Conservation (phyloP, 768 basidiomycete genomes). For the Steccherinum ochraceum region DNA sequence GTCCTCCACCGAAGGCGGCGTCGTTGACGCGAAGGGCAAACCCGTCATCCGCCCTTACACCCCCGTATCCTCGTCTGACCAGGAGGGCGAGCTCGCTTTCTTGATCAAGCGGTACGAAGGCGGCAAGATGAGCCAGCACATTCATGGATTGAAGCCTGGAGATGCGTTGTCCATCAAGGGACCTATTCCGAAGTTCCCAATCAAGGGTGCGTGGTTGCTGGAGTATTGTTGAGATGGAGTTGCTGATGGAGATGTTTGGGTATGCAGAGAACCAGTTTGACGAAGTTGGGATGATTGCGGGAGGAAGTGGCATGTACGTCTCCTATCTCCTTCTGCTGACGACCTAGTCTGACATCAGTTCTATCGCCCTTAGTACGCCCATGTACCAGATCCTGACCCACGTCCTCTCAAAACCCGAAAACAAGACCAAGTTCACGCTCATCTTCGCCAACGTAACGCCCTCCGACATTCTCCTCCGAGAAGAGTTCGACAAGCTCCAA, state of each 20-base stretch:
- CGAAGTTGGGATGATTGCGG: slow-evolving; percentile 83
- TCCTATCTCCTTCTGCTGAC: background rate
- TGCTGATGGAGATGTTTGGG: background rate
- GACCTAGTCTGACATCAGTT: background rate
- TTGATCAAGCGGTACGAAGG: slow-evolving; percentile 82
- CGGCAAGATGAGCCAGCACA: slow-evolving; percentile 81
- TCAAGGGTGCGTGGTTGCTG: slow-evolving; percentile 49
- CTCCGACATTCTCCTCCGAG: slow-evolving; percentile 81
- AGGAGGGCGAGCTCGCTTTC: slow-evolving; percentile 69
- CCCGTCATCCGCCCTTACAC: slow-evolving; percentile 92
- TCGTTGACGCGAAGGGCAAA: slow-evolving; percentile 75
- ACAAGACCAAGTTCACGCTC: slow-evolving; percentile 93
- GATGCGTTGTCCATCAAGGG: slow-evolving; percentile 85
- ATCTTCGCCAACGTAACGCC: slow-evolving; percentile 89
- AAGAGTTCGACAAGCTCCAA: slow-evolving; percentile 67
- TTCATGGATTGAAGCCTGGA: slow-evolving; percentile 76
- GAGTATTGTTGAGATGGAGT: background rate
- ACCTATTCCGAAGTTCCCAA: slow-evolving; percentile 82
- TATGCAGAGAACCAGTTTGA: slow-evolving; percentile 72
- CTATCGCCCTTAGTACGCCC: slow-evolving; percentile 49
- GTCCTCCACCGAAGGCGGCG: slow-evolving; percentile 46
- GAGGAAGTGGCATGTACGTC: slow-evolving; percentile 86
- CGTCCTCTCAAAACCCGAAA: slow-evolving; percentile 62
- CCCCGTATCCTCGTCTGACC: slow-evolving; percentile 74
- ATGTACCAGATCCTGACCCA: slow-evolving; percentile 78